Percentiles rank a stretch among this genome's conserved stretches.
Conservation (phyloP, 768 basidiomycete species). For the Dictyophora rubrovolvata region DNA sequence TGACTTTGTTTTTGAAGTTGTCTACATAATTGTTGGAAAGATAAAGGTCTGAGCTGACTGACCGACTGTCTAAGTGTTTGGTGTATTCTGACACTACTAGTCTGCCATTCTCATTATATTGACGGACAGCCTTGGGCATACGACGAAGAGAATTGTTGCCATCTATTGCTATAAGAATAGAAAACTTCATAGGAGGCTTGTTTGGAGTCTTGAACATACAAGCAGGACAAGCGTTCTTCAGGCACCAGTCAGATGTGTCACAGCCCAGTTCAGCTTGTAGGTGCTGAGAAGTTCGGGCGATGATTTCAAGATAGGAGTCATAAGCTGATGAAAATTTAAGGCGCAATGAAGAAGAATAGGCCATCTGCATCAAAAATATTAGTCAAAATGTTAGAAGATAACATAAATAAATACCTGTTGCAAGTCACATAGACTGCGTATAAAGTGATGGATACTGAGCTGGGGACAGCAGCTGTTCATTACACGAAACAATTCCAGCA, state of each 20-base stretch:
- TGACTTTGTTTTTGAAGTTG: slow-evolving; percentile 16
- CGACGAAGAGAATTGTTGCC: slow-evolving; percentile 15
- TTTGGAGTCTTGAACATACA: not conserved
- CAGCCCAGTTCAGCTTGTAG: too few species aligned
- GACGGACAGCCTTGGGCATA: slow-evolving; percentile 15
- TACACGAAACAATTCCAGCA: slow-evolving; percentile 9
- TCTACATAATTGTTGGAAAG: slow-evolving; percentile 15
- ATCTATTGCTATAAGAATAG: not conserved
- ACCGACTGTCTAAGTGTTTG: not conserved
- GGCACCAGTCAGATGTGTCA: not conserved
- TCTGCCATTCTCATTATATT: slow-evolving; percentile 14
- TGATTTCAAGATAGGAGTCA: too few species aligned
- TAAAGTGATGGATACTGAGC: slow-evolving; percentile 19
- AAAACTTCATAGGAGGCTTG: not conserved
- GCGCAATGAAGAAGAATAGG: too few species aligned
- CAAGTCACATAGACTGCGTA: slow-evolving; percentile 19
- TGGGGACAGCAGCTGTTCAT: slow-evolving; percentile 11
- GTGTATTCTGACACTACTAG: slow-evolving; percentile 8
- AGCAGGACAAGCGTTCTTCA: slow-evolving; percentile 1
- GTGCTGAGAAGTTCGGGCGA: too few species aligned
- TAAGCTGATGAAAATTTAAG: too few species aligned
- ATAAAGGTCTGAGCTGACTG: slow-evolving; percentile 17
- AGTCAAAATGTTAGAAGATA: too few species aligned
- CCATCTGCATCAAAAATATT: too few species aligned
- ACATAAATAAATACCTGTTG: slow-evolving; percentile 13